Evolutionary conservation across 768 basidiomycete genomes (phyloP).

Genomic region (Royoungia palumana): DNA sequence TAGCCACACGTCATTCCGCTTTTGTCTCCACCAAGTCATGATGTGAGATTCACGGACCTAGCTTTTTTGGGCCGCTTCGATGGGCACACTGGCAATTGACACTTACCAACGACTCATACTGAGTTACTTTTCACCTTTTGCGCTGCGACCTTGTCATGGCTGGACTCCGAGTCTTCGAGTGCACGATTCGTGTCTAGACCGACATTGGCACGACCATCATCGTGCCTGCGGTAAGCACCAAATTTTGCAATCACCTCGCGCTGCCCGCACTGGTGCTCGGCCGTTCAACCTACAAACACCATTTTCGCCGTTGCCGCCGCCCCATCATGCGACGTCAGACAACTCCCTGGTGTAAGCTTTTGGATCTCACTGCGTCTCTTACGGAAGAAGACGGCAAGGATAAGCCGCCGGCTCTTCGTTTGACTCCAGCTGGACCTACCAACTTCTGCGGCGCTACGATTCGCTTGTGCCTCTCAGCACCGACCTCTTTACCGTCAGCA

Average conservation of each 20-base stretch:
- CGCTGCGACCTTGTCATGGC: conserved; percentile 24
- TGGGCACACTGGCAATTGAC: too few species aligned
- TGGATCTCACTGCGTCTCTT: conserved; percentile 50
- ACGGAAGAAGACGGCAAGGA: conserved; percentile 43
- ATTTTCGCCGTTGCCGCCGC: conserved; percentile 34
- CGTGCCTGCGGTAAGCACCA: conserved; percentile 22
- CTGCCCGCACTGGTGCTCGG: background rate
- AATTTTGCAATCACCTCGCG: background rate
- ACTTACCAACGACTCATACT: too few species aligned
- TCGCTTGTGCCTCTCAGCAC: conserved; percentile 37
- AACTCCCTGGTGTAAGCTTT: conserved; percentile 29
- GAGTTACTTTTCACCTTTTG: too few species aligned
- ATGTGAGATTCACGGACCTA: too few species aligned
- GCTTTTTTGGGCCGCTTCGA: too few species aligned
- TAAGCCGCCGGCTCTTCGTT: conserved; percentile 44
- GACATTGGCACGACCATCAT: conserved; percentile 27
- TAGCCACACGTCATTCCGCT: too few species aligned
- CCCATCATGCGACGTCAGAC: conserved; percentile 24
- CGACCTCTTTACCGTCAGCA: conserved; percentile 34
- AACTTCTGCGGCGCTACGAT: conserved; percentile 33
- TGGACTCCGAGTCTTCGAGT: conserved; percentile 6
- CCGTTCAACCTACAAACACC: conserved; percentile 24
- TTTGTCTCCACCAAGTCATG: too few species aligned
- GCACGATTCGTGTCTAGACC: conserved; percentile 13
- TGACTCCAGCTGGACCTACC: conserved; percentile 44